Base-by-base conservation (phyloP, 495 filamentous ascomycete species). In the Neurospora sp. region DNA sequence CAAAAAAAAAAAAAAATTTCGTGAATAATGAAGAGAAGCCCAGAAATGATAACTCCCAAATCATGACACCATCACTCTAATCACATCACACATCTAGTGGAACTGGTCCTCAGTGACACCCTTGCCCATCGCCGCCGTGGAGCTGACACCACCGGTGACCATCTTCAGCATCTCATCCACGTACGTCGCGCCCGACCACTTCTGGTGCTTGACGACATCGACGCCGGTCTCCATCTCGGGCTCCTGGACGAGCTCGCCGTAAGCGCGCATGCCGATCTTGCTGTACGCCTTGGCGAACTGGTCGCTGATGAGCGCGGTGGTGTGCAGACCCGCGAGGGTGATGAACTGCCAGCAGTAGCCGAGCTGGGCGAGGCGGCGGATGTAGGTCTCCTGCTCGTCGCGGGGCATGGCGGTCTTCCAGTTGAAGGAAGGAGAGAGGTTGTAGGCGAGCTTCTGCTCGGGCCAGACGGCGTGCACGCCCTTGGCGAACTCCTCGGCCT, bases 281-380 rank as follows among this genome's bases (percentile, higher is more conserved):
- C 89, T 82, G 78, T 92, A 98, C 35, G 94, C 93, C 81, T 90
- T 89, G 70, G 94, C 90, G 82, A 99, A 99, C 69, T 90, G 88
- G 81, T 98, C 89, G 59, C 89, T 89, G 82, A 96, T 96, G 37
- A 99, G 88, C 27, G 96, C 96, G 6, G 93, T 97, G 39, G 93
- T 97, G 86, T 98, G 96, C 76, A 98, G 87, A 73, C 96, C 96
- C n/a, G 94, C 96, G 41, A 99, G 90, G 39, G 96, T 99, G 86
- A 99, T 98, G 89, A 99, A 99, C 83, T 99, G 96, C 96, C 96
- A 98, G 87, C 92, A 96, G 88, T 98, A 99, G 68, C 96, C 96
- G 39, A 99, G 89, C 53, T 83, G 81, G 71, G 89, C 93, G 46
- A 99, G 91, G 27, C 95, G 93, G 73, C 90, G 84, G 85, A 99